phyloP scores from a whole-genome alignment of 495 filamentous ascomycete genomes.

The Aspergillus asperescens region DNA sequence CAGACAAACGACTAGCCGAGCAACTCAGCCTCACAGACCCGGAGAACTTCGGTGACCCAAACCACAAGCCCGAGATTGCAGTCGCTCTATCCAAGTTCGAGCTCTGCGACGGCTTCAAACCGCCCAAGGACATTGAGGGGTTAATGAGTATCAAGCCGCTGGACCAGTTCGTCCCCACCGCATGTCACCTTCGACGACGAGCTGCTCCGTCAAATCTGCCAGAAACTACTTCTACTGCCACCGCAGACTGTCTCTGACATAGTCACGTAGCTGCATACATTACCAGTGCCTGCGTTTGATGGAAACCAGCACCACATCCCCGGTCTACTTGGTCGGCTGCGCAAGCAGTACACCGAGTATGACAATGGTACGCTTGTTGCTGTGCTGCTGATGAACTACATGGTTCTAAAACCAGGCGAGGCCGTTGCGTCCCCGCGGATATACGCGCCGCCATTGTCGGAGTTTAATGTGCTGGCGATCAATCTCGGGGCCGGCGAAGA shows the following conservation, averaged over 20 bases:
- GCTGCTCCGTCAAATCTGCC: conserved; percentile 55
- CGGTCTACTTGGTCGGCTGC: conserved; percentile 57
- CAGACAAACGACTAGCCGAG: conserved; percentile 58
- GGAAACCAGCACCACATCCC: conserved; percentile 50
- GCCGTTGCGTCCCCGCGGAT: conserved; percentile 72
- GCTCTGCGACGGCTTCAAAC: conserved; percentile 73
- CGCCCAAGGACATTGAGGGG: conserved; percentile 16
- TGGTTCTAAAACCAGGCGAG: conserved; percentile 60
- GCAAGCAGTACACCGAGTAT: conserved; percentile 54
- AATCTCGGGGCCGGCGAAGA: conserved; percentile 51
- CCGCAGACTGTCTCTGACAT: conserved; percentile 47
- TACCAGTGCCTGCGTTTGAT: conserved; percentile 48
- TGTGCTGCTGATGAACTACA: conserved; percentile 65
- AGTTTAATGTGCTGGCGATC: conserved; percentile 65
- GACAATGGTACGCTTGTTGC: conserved; percentile 60
- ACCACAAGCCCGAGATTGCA: conserved; percentile 82
- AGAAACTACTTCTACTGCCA: conserved; percentile 49
- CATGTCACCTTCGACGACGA: conserved; percentile 51
- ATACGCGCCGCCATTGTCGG: conserved; percentile 67
- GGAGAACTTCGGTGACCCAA: conserved; percentile 61
- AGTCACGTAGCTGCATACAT: conserved; percentile 43
- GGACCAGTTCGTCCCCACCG: conserved; percentile 47
- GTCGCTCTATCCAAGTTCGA: conserved; percentile 72
- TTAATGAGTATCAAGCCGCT: conserved; percentile 54
- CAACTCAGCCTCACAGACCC: conserved; percentile 53